A percentile compares a stretch with the other conserved stretches of the same genome.
Conservation (phyloP, 2,329 filamentous ascomycete species). For the Trichoderma asperellum region DNA sequence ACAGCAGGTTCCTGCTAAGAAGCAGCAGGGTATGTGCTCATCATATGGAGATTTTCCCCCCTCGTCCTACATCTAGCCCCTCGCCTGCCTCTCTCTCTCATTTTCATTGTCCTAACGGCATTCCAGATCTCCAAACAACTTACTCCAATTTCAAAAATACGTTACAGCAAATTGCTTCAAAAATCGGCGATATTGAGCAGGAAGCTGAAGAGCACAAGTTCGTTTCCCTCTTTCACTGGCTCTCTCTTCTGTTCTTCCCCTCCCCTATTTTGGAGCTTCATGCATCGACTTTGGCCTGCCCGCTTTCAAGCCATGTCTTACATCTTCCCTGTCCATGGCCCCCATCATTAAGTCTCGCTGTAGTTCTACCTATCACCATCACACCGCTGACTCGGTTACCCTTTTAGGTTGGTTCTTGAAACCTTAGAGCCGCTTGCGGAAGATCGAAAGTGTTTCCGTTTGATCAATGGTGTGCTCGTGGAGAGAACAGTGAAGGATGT, state of each 20-base stretch:
- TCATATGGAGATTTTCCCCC: constrained; percentile 22
- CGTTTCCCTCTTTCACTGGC: constrained; percentile 41
- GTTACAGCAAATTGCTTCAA: constrained; percentile 90
- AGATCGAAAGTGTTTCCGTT: constrained; percentile 95
- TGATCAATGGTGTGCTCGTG: constrained; percentile 96
- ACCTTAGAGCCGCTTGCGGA: constrained; percentile 80
- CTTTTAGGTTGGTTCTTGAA: constrained; percentile 82
- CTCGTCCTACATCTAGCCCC: constrained; percentile 14
- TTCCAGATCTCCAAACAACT: constrained; percentile 74
- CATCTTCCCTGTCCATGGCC: neutral
- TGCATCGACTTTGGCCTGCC: neutral
- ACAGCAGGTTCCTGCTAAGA: constrained; percentile 60
- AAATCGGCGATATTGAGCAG: constrained; percentile 97
- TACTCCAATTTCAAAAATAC: constrained; percentile 78
- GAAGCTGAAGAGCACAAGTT: constrained; percentile 98
- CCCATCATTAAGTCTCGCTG: constrained; percentile 42
- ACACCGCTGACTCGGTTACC: constrained; percentile 35
- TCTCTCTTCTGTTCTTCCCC: neutral
- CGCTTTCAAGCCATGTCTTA: constrained; percentile 1
- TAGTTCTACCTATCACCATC: constrained; percentile 32
- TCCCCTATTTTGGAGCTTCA: neutral
- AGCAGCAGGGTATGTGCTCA: constrained; percentile 68
- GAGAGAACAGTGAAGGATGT: constrained; percentile 95
- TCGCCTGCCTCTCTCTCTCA: neutral
- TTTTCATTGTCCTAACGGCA: neutral